A percentile compares a stretch with the other conserved stretches of the same genome.
Evolutionary conservation across 1,284 basidiomycete genomes (phyloP).

Genomic region (Boletus semigastroideus): DNA sequence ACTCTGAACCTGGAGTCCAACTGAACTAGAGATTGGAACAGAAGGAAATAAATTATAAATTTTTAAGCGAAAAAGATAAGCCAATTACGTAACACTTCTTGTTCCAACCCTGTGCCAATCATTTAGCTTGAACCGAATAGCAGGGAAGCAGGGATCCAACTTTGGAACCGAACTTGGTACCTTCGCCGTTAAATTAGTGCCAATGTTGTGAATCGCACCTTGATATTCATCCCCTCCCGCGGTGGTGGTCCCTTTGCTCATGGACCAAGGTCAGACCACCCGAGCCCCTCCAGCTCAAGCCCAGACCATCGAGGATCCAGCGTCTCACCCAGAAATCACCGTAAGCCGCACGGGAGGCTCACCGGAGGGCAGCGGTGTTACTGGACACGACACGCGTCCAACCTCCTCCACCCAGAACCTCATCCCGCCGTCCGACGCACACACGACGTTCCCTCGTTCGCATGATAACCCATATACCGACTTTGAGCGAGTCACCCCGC

Average conservation of each 20-base stretch:
- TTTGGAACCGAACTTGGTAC: too few relatives aligned
- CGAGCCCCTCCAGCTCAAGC: background rate
- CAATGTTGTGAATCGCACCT: background rate
- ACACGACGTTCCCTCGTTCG: background rate
- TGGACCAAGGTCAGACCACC: conserved; percentile 13
- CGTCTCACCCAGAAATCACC: conserved; percentile 1
- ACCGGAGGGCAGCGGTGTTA: background rate
- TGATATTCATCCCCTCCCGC: background rate
- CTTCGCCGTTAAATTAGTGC: background rate
- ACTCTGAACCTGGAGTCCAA: too few relatives aligned
- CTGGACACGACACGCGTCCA: conserved; percentile 3
- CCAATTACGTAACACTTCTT: too few relatives aligned
- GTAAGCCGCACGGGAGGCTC: background rate
- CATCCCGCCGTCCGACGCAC: conserved; percentile 4
- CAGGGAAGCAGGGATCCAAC: too few relatives aligned
- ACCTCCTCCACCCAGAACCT: conserved; percentile 12
- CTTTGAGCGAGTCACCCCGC: conserved; percentile 8
- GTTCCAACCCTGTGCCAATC: too few relatives aligned
- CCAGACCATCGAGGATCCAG: background rate
- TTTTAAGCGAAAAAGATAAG: too few relatives aligned
- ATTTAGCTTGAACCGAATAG: background rate
- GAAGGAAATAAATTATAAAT: too few relatives aligned
- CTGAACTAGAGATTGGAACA: too few relatives aligned
- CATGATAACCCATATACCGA: conserved; percentile 9
- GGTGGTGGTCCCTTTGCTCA: background rate